A percentile compares a stretch with the other conserved stretches of the same genome.
These are phyloP conservation scores for Pestalotiopsis sp. DNA, from an alignment of 2,329 filamentous ascomycete species.

Conservation along the genomic window DNA sequence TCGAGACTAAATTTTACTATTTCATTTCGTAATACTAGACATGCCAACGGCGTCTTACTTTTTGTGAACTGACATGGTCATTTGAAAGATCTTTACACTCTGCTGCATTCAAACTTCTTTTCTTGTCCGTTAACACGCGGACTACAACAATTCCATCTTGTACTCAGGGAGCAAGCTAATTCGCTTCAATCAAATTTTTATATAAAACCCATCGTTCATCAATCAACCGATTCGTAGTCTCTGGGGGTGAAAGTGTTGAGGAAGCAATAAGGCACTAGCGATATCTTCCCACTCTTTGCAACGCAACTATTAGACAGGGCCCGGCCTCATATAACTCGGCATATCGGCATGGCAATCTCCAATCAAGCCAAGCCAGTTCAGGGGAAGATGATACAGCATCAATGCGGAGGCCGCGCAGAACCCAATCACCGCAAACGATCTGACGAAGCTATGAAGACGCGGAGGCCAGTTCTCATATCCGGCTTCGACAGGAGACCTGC, in stretches of 20 bases:
- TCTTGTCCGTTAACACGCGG: no score
- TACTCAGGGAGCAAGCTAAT: no score
- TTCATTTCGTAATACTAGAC: no score
- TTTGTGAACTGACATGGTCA: no score
- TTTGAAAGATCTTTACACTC: no score
- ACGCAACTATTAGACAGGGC: background rate
- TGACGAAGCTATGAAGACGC: background rate
- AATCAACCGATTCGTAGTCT: no score
- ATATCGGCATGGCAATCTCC: background rate
- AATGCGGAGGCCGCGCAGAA: background rate
- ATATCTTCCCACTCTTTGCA: background rate
- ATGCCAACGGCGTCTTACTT: no score
- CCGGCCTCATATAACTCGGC: background rate
- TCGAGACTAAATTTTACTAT: background rate
- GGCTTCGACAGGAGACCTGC: background rate
- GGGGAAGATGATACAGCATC: background rate
- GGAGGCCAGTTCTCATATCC: background rate
- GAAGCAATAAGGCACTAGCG: background rate
- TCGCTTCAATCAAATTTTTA: no score
- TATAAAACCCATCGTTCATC: no score
- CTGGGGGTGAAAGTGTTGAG: background rate
- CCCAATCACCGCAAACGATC: background rate
- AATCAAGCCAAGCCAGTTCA: background rate
- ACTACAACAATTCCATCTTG: no score
- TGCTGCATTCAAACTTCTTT: no score